Evolutionary conservation across 1,284 basidiomycete genomes (phyloP), one percentile per base, ranked within the genome.

Genomic region (Puccinia triticina): DNA sequence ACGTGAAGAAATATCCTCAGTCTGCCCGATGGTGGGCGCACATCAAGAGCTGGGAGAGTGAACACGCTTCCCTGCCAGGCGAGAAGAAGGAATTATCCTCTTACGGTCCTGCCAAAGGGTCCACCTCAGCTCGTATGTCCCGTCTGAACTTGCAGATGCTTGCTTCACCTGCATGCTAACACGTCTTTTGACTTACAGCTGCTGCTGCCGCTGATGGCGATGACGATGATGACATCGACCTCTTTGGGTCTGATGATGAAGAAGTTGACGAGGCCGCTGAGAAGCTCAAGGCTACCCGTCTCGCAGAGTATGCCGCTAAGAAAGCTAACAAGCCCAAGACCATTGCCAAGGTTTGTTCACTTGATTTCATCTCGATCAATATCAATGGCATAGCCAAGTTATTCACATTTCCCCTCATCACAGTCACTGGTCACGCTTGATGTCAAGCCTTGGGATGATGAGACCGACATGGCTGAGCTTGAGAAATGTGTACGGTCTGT

Each of bases 391-490:
- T 46, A 40, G 16, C 14, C 37, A 55, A 50, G 23, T 75, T 86
- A 82, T 86, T 83, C 48, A 50, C 73, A 72, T 78, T 55, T 40
- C 16, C 82, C 61, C 82, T 86, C 78, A 87, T n/a, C 1, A 26
- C 34, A 95, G 94, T 96, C 94, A 84, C 91, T 96, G 84, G 94
- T 96, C 78, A 99, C 97, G 79, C 89, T 98, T 86, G 95, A 98
- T 85, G 95, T 99, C 84, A 99, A 98, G 89, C 96, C 73, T 82
- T 87, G 96, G 96, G 96, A 99, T 88, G 96, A 98, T 88, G 95
- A 98, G 90, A 99, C 96, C 83, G 94, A 98, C 89, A 95, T 99
- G 94, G 90, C 87, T 77, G 92, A 89, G 81, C 90, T 99, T 85
- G 96, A 99, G 89, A 88, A 90, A 61, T 86, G 89, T 64, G 95